Percentiles rank a stretch among this genome's conserved stretches.
Conservation (phyloP, 805 yeast species). For the Candida argentea region DNA sequence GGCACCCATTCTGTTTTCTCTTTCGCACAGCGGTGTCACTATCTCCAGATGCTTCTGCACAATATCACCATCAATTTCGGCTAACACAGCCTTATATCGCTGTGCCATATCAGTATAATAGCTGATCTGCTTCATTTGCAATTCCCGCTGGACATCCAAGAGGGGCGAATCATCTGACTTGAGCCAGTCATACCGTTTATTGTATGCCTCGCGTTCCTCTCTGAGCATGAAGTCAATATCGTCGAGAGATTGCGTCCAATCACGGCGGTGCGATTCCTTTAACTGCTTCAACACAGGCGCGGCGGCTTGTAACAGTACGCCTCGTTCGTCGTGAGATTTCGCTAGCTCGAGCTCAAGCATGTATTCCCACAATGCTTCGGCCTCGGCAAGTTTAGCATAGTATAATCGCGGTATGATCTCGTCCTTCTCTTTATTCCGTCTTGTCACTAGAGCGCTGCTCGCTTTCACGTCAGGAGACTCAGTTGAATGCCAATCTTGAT, state of each 20-base stretch:
- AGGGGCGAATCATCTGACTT: slow-evolving; percentile 2
- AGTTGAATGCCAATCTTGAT: slow-evolving; percentile 21
- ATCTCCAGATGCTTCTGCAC: slow-evolving; percentile 28
- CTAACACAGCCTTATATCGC: slow-evolving; percentile 7
- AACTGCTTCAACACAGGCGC: not conserved
- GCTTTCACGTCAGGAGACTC: not conserved
- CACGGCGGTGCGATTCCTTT: not conserved
- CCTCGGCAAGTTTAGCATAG: slow-evolving; percentile 15
- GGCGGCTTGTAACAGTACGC: not conserved
- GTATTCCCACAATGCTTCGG: slow-evolving; percentile 29
- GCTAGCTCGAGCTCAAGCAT: slow-evolving; percentile 7
- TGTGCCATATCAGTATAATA: slow-evolving; percentile 7
- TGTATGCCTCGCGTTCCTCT: slow-evolving; percentile 3
- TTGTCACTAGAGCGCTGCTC: slow-evolving; percentile 3
- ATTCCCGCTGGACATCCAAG: slow-evolving; percentile 3
- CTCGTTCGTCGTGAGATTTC: not conserved
- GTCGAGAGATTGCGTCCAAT: slow-evolving; percentile 7
- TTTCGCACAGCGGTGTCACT: slow-evolving; percentile 8
- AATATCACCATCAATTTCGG: slow-evolving; percentile 8
- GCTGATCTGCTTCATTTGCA: slow-evolving; percentile 6
- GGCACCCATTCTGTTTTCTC: not conserved
- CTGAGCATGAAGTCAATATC: slow-evolving; percentile 2
- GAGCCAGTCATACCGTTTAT: slow-evolving; percentile 2
- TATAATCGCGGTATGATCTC: slow-evolving; percentile 22
- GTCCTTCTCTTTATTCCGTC: slow-evolving; percentile 9